Evolutionary conservation across 2,329 filamentous ascomycete species (phyloP).

Genomic region (Tympanopsis confertula): DNA sequence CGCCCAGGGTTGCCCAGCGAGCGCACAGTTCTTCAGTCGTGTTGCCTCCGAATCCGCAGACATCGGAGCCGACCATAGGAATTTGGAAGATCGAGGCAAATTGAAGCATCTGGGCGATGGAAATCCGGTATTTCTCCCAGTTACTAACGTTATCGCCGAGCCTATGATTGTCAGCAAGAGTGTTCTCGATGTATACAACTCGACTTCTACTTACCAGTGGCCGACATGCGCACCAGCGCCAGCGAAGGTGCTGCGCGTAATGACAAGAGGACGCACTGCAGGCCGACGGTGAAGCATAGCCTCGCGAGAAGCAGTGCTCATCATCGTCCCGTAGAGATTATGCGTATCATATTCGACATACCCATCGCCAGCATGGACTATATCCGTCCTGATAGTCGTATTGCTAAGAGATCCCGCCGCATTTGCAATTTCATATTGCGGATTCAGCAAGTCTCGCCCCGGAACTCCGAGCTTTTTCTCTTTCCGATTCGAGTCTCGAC

Average conservation of each 20-base stretch:
- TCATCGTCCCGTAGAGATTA: slow-evolving; percentile 68
- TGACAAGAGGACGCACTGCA: slow-evolving; percentile 52
- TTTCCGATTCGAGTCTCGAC: slow-evolving; percentile 11
- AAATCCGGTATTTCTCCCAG: slow-evolving; percentile 47
- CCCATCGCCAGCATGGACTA: slow-evolving; percentile 28
- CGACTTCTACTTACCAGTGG: slow-evolving; percentile 24
- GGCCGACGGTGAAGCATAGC: slow-evolving; percentile 60
- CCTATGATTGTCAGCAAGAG: slow-evolving; percentile 14
- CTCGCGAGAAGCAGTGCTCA: slow-evolving; percentile 51
- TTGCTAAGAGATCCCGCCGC: slow-evolving; percentile 5
- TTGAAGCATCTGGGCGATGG: slow-evolving; percentile 44
- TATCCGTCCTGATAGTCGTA: slow-evolving; percentile 4
- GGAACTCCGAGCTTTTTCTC: slow-evolving; percentile 7
- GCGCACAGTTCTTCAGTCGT: slow-evolving; percentile 53
- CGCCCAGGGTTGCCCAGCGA: slow-evolving; percentile 59
- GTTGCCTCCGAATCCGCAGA: slow-evolving; percentile 46
- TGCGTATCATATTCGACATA: slow-evolving; percentile 64
- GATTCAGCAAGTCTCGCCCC: slow-evolving; percentile 8
- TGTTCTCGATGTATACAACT: no score
- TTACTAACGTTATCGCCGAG: slow-evolving; percentile 43
- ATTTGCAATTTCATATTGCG: slow-evolving; percentile 9
- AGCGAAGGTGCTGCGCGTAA: slow-evolving; percentile 67
- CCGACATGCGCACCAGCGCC: slow-evolving; percentile 56
- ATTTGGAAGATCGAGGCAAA: slow-evolving; percentile 57
- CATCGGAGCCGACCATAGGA: slow-evolving; percentile 57